Base-by-base conservation (phyloP, 73 alveolate genomes). In the Paramecium primaurelia region DNA sequence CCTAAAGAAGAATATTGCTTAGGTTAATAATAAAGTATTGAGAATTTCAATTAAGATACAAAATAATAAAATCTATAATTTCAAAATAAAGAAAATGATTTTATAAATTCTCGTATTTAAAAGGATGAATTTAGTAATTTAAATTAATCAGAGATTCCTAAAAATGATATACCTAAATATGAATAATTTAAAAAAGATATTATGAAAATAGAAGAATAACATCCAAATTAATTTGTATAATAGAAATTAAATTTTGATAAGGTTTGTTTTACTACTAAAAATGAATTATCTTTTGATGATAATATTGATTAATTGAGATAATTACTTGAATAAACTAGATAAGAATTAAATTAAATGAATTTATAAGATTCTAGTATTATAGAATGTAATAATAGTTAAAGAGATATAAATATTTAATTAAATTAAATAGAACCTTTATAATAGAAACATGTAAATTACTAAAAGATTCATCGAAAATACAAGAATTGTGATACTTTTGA, bases 341-440 rank as follows among this genome's bases (percentile, higher is more conserved):
- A 80, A 45, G 91, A 80, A 80, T 80, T 80, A 80, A 80, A 80
- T 49, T 80, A 80, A 49, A 80, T 80, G 91, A 80, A 80, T 80
- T 80, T 80, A 18, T 49, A 80, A 26, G 91, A 80, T 8, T 64
- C 91, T 2, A 80, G 91, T 14, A 38, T 80, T 1, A 20, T 80
- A 32, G 91, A 54, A 18, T 54, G 69, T 6, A 18, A 54, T 22
- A 18, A 5, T 5, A 49, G 91, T 47, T 12, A 34, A 64, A 25
- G 77, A 26, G 40, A 59, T 5, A 64, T 64, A 0, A 64, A 64
- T 4, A n/a, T 64, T 3, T 8, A 64, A 10, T 8, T 12, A 45
- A 42, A 25, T 40, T 32, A 38, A 58, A 4, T 11, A 9, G 34
- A 42, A 3, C 40, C 16, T 2, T 20, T 45, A 14, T 6, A 25